Conservation (phyloP, 306 rosid species). For the Abrus pulchellus region DNA sequence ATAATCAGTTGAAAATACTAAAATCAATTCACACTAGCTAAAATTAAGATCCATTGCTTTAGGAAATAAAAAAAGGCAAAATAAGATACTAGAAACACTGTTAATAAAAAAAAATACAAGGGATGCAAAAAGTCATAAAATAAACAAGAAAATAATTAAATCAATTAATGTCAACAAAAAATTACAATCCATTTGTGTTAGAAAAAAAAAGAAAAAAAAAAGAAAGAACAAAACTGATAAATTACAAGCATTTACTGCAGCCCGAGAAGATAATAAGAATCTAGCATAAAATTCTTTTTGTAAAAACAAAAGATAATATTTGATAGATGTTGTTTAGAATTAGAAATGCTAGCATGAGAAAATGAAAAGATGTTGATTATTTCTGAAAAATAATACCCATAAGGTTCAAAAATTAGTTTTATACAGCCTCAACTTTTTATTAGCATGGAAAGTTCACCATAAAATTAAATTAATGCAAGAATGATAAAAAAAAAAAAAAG, state of each 20-base stretch:
- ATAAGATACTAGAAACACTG: not conserved
- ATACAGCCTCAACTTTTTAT: conserved; percentile 15
- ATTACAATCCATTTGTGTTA: not conserved
- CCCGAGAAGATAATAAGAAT: not conserved
- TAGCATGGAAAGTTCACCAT: conserved; percentile 1
- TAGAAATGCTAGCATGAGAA: not conserved
- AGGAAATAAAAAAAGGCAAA: not conserved
- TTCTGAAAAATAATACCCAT: conserved; percentile 6
- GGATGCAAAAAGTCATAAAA: not conserved
- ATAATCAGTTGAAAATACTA: conserved; percentile 8
- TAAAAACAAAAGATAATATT: not conserved
- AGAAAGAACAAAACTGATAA: not conserved
- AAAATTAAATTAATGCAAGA: conserved; percentile 12
- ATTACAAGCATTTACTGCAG: not conserved
- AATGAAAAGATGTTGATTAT: conserved; percentile 2
- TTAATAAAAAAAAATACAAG: not conserved
- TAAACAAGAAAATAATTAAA: not conserved
- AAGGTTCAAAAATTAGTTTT: not conserved
- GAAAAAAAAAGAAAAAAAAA: too few relatives aligned
- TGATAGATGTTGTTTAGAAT: not conserved
- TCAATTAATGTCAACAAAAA: not conserved
- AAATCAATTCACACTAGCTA: conserved; percentile 5
- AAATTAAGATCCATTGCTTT: not conserved
- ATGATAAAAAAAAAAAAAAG: not conserved
- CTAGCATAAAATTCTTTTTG: not conserved